Conservation (phyloP, 192 early-diverging fungal genomes). For the Jimgerdemannia lactiflua region DNA sequence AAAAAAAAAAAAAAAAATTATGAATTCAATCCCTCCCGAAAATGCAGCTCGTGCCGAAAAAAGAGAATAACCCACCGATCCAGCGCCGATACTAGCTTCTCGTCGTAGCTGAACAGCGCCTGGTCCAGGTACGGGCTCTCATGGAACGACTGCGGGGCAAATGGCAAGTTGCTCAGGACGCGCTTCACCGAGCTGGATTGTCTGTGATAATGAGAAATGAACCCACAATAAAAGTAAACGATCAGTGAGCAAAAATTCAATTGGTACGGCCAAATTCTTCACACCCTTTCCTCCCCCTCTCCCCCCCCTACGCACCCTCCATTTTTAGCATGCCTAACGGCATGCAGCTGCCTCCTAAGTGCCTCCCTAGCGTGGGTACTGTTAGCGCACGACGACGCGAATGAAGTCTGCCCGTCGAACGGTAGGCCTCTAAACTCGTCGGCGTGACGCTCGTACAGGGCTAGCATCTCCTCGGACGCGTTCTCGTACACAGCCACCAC, state of each 20-base stretch:
- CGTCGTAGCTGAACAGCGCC: conserved; percentile 63
- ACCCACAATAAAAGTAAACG: too few species aligned
- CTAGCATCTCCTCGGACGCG: conserved; percentile 55
- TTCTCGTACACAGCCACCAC: conserved; percentile 67
- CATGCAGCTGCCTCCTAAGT: conserved; percentile 47
- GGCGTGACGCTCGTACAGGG: conserved; percentile 44
- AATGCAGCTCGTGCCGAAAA: too few species aligned
- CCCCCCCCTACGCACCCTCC: too few species aligned
- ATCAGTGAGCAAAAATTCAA: too few species aligned
- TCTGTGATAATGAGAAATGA: too few species aligned
- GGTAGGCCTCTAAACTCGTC: conserved; percentile 43
- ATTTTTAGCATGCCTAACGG: conserved; percentile 63
- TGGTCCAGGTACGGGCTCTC: conserved; percentile 70
- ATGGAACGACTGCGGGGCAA: conserved; percentile 58
- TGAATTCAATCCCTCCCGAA: too few species aligned
- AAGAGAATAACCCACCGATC: conserved; percentile 48
- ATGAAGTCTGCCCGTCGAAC: conserved; percentile 34
- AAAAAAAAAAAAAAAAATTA: neutral
- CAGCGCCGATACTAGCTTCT: conserved; percentile 54
- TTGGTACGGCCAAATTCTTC: too few species aligned
- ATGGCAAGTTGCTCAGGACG: conserved; percentile 52
- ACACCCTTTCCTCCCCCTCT: too few species aligned
- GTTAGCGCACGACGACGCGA: conserved; percentile 45
- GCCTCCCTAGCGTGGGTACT: conserved; percentile 55
- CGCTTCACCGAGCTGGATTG: conserved; percentile 57